These are phyloP conservation scores for Spergularia azorica DNA, from an alignment of 179 eudicot genomes.

Conservation along the genomic window DNA sequence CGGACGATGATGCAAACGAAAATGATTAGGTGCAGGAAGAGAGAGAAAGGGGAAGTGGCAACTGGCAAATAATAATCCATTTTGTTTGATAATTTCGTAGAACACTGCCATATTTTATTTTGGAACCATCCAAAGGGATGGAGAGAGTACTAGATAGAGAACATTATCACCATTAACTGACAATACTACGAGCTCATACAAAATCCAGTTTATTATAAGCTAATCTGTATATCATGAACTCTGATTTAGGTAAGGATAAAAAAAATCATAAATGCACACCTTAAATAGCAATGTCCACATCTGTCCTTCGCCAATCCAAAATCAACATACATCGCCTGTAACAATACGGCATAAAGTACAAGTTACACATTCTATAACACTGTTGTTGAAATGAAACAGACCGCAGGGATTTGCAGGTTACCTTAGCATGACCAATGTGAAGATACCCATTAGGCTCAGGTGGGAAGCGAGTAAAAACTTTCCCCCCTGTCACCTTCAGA, in stretches of 20 bases:
- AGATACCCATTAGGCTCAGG: constrained; percentile 55
- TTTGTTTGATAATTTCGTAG: no score
- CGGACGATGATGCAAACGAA: no score
- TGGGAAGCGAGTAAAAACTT: constrained; percentile 76
- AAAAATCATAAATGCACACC: constrained; percentile 39
- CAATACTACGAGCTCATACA: not conserved
- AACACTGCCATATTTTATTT: no score
- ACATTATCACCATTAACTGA: no score
- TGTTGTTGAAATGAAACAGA: not conserved
- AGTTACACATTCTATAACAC: no score
- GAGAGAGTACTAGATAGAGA: no score
- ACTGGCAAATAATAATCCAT: no score
- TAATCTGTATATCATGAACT: no score
- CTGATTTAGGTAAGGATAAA: not conserved
- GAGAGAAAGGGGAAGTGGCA: no score
- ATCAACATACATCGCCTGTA: constrained; percentile 95
- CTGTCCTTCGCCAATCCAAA: constrained; percentile 96
- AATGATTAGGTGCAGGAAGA: no score
- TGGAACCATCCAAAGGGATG: not conserved
- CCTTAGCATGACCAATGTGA: constrained; percentile 99
- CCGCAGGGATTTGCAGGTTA: constrained; percentile 26
- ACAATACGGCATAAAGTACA: not conserved
- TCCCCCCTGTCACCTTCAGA: constrained; percentile 70
- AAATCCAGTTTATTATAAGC: no score
- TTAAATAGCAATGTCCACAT: constrained; percentile 84